These are phyloP conservation scores for Pyrus hybrid DNA, from an alignment of 331 rosid species.

Conservation along the genomic window DNA sequence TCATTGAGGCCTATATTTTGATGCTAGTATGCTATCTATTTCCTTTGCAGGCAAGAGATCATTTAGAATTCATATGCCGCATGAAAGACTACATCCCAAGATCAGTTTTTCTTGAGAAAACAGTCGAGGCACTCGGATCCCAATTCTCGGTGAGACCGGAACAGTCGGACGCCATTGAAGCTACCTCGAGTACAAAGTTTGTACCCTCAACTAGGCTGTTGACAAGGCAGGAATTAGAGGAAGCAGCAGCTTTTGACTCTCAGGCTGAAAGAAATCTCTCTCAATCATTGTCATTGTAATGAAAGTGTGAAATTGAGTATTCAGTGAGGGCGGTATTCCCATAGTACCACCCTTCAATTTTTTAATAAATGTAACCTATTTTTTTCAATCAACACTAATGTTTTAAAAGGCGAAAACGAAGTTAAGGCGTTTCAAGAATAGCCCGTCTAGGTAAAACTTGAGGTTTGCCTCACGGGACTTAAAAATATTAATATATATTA, in stretches of 20 bases:
- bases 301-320: background rate
- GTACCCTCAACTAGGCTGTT: constrained; percentile 50
- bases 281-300: background rate
- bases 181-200: constrained; percentile 30
- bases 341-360: background rate
- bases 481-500: too few relatives aligned
- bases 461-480: background rate
- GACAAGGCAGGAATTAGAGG: constrained; percentile 50
- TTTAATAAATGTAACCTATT: background rate
- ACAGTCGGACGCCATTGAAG: constrained; percentile 22
- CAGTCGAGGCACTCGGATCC: constrained; percentile 31
- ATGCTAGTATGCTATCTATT: background rate
- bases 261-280: background rate
- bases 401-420: background rate
- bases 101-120: constrained; percentile 52
- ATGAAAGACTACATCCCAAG: constrained; percentile 68
- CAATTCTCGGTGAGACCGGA: constrained; percentile 31
- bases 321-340: background rate
- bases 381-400: background rate
- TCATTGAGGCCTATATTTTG: background rate
- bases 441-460: background rate
- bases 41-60: constrained; percentile 49
- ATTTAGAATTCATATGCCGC: constrained; percentile 60
- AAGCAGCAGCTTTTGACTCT: constrained; percentile 34
- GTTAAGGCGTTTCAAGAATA: background rate